Percentiles rank a stretch among this genome's conserved stretches.
These are phyloP conservation scores for Termitomyces sp. DNA, from an alignment of 768 basidiomycete genomes.

Conservation along the genomic window DNA sequence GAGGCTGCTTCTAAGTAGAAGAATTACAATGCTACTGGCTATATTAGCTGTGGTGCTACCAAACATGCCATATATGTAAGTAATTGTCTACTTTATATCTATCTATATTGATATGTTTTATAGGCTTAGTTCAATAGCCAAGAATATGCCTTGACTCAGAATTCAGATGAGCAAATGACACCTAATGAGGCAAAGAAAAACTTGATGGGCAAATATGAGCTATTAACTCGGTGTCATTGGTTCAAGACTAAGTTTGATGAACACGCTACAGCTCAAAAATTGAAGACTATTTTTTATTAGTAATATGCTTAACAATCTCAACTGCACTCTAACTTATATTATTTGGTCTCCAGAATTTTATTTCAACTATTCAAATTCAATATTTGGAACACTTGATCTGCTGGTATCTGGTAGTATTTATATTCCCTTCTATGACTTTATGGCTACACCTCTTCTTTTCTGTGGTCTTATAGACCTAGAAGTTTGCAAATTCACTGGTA, in stretches of 20 bases:
- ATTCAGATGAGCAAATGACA: constrained; percentile 3
- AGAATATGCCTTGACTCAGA: constrained; percentile 19
- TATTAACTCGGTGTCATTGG: constrained; percentile 5
- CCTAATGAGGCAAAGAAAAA: constrained; percentile 3
- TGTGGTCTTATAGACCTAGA: too few species aligned
- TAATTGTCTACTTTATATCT: neutral
- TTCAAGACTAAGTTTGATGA: constrained; percentile 16
- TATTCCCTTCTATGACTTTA: constrained; percentile 6
- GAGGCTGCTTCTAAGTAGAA: too few species aligned
- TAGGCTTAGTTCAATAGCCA: constrained; percentile 2
- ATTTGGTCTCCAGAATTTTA: neutral
- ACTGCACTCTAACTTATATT: neutral
- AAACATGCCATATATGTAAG: constrained; percentile 20
- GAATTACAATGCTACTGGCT: neutral
- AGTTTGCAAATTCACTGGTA: too few species aligned
- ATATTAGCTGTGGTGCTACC: constrained; percentile 17
- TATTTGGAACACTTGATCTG: neutral
- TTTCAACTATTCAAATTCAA: neutral
- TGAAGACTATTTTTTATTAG: neutral
- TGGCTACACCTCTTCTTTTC: neutral
- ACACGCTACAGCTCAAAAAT: neutral
- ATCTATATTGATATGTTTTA: neutral
- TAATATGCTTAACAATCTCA: too few species aligned
- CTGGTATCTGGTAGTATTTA: constrained; percentile 1
- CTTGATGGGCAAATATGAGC: constrained; percentile 12